Evolutionary conservation across 805 yeast species (phyloP).

Genomic region (Cyberlindnera meyerae): DNA sequence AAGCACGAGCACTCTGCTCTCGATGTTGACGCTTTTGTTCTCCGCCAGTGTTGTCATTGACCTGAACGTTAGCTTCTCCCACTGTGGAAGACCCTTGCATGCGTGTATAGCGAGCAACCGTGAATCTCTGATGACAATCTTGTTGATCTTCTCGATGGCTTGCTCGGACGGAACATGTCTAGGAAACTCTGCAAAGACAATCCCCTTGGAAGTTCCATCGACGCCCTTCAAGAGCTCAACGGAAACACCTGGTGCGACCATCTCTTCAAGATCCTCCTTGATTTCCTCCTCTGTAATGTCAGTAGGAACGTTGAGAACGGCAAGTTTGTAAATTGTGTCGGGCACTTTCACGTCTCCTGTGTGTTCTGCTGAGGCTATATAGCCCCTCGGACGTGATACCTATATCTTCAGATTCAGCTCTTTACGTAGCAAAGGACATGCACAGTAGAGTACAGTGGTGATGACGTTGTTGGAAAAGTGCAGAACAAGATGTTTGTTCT

Average conservation of each 20-base stretch:
- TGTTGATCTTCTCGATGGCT: slow-evolving; percentile 30
- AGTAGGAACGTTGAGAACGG: slow-evolving; percentile 40
- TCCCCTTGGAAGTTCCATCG: slow-evolving; percentile 50
- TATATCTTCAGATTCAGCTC: slow-evolving; percentile 28
- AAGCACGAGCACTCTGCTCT: slow-evolving; percentile 53
- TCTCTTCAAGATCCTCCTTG: slow-evolving; percentile 34
- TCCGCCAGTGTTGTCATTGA: slow-evolving; percentile 16
- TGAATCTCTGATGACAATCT: slow-evolving; percentile 33
- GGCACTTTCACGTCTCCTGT: slow-evolving; percentile 4
- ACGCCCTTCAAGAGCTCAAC: slow-evolving; percentile 25
- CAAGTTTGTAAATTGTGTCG: slow-evolving; percentile 44
- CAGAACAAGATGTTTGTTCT: slow-evolving; percentile 38
- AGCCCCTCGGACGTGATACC: slow-evolving; percentile 43
- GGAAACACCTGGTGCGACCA: slow-evolving; percentile 11
- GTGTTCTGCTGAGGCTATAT: slow-evolving; percentile 30
- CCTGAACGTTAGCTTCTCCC: slow-evolving; percentile 21
- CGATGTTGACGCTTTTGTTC: slow-evolving; percentile 4
- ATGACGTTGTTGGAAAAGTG: slow-evolving; percentile 46
- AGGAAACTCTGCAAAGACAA: slow-evolving; percentile 49
- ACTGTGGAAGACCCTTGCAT: slow-evolving; percentile 27
- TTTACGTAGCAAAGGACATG: slow-evolving; percentile 34
- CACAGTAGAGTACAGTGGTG: slow-evolving; percentile 50
- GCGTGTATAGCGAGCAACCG: slow-evolving; percentile 33
- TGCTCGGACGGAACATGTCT: not conserved
- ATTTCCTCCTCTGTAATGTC: slow-evolving; percentile 41